Evolutionary conservation across 768 basidiomycete species (phyloP).

Genomic region (Agrocybe chaxingu): DNA sequence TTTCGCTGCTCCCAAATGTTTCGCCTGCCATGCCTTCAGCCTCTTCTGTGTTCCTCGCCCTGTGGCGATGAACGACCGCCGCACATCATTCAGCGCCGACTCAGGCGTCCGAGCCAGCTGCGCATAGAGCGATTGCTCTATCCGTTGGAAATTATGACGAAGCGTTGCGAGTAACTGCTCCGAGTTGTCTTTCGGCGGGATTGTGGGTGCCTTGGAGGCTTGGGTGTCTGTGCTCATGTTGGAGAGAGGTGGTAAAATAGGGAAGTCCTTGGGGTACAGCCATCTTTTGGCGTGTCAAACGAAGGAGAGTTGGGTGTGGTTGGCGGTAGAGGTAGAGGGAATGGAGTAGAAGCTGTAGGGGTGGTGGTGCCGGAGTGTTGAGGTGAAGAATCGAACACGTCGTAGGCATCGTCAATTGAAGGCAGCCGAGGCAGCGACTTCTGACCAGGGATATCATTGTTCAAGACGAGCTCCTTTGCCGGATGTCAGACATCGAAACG

Average conservation of each 20-base stretch:
- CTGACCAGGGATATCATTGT: constrained; percentile 25
- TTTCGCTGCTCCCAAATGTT: constrained; percentile 41
- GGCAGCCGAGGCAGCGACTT: constrained; percentile 63
- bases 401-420: constrained; percentile 51
- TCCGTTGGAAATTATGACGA: constrained; percentile 53
- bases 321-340: constrained; percentile 15
- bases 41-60: constrained; percentile 53
- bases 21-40: constrained; percentile 60
- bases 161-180: constrained; percentile 42
- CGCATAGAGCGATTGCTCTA: constrained; percentile 56
- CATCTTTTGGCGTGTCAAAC: background rate
- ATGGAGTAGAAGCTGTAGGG: constrained; percentile 8
- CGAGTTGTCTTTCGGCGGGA: constrained; percentile 27
- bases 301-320: constrained; percentile 15
- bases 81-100: constrained; percentile 56
- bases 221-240: constrained; percentile 11
- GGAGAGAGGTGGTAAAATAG: constrained; percentile 8
- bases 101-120: constrained; percentile 48
- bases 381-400: constrained; percentile 20
- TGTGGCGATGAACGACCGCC: constrained; percentile 51
- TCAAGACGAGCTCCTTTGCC: constrained; percentile 42
- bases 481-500: background rate
- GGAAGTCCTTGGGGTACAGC: background rate
- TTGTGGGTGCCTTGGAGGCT: constrained; percentile 11
- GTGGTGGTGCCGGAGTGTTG: constrained; percentile 10